Percentiles rank a stretch among this genome's conserved stretches.
These are phyloP conservation scores for Fonsecaea pugnacius DNA, from an alignment of 2,329 filamentous ascomycete species.

Conservation along the genomic window DNA sequence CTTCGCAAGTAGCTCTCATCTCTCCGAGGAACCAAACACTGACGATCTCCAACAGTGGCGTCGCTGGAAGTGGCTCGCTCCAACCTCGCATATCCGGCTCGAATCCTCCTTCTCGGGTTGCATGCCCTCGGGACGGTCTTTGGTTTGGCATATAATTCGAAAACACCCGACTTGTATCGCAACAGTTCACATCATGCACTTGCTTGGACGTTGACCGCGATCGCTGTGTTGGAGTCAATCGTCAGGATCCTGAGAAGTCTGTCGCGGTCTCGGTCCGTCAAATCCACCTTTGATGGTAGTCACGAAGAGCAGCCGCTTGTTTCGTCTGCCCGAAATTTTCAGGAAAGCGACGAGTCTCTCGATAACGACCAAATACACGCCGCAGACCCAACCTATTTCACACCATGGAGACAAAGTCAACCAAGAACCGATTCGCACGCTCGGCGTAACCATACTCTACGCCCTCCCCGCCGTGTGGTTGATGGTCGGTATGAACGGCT, in stretches of 20 bases:
- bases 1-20: not conserved
- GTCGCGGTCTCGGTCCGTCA: not conserved
- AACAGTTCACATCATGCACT: slow-evolving; percentile 13
- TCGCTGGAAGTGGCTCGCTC: not conserved
- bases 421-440: not conserved
- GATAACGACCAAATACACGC: not conserved
- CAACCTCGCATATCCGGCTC: not conserved
- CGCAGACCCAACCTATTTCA: not conserved
- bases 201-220: slow-evolving; percentile 11
- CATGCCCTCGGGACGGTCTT: slow-evolving; percentile 15
- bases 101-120: slow-evolving; percentile 11
- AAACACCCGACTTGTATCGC: slow-evolving; percentile 23
- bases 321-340: slow-evolving; percentile 4
- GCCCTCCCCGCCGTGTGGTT: not conserved
- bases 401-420: not conserved
- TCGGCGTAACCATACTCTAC: too few species aligned
- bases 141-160: slow-evolving; percentile 20
- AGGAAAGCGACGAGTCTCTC: not conserved
- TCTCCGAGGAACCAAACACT: not conserved
- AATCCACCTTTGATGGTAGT: not conserved
- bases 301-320: slow-evolving; percentile 16
- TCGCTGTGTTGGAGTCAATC: slow-evolving; percentile 7
- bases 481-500: not conserved
- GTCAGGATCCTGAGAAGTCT: slow-evolving; percentile 11
- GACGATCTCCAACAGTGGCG: not conserved